Conservation (phyloP, 2,329 filamentous ascomycete genomes). For the Cladosporium sp. region DNA sequence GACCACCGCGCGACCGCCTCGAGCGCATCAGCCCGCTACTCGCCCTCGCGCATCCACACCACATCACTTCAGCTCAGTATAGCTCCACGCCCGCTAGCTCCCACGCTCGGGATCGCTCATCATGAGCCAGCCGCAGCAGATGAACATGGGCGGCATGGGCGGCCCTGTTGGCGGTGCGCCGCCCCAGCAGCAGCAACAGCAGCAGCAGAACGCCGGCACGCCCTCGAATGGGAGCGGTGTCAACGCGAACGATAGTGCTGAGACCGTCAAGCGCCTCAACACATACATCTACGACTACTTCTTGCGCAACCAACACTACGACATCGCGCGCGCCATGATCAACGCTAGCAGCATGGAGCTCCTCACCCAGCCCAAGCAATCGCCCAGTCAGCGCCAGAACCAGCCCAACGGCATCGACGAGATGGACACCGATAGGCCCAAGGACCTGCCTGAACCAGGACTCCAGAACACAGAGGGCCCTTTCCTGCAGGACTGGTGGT, state of each 20-base stretch:
- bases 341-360: conserved; percentile 47
- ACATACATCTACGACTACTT: conserved; percentile 94
- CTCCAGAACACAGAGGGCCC: conserved; percentile 70
- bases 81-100: conserved; percentile 9
- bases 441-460: conserved; percentile 76
- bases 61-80: not conserved
- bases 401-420: conserved; percentile 67
- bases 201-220: conserved; percentile 31
- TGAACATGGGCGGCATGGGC: conserved; percentile 69
- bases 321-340: conserved; percentile 76
- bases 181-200: conserved; percentile 41
- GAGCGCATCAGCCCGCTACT: conserved; percentile 12
- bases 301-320: conserved; percentile 78
- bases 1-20: conserved; percentile 7
- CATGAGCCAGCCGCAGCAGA: conserved; percentile 64
- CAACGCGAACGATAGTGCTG: conserved; percentile 39
- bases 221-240: conserved; percentile 32
- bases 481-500: conserved; percentile 98
- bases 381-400: conserved; percentile 58
- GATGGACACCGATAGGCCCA: conserved; percentile 70
- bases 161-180: conserved; percentile 65
- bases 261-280: conserved; percentile 68
- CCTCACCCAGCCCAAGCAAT: conserved; percentile 57
- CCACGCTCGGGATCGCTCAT: conserved; percentile 24
- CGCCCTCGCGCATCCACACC: not conserved